Evolutionary conservation across 225 moss, liverwort and hornwort species (phyloP), one percentile per base, ranked within the genome.

Genomic region (Thuidium tamariscinum): DNA sequence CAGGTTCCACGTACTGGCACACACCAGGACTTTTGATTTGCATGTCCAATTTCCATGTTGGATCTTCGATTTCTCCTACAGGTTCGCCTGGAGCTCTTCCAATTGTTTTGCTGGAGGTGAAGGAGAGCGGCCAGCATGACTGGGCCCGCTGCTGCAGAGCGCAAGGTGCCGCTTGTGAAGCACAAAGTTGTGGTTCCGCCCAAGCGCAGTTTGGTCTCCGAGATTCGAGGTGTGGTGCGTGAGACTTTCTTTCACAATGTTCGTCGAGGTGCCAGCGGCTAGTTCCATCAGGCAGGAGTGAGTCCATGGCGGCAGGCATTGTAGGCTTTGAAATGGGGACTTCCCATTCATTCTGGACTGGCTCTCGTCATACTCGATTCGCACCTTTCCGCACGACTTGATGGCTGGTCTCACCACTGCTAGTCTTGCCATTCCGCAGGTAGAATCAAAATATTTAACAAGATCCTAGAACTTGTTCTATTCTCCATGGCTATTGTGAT

Each of bases 341-440:
- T 95, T 71, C 94, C 97, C 10, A 92, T n/a, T n/a, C n/a, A n/a
- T 97, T 59, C 19, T 96, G 55, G 73, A 94, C 9, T 96, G 97
- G 97, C 75, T 90, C 39, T 90, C 90, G 41, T 89, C 87, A 41
- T 95, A 97, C 90, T 86, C 92, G 30, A 71, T 26, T 16, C 70
- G 32, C 10, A 7, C 34, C 41, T 85, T 97, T 20, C 64, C 39
- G 63, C 90, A 90, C 16, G 97, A 96, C 74, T 76, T 96, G 49
- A 10, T 95, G 54, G 95, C 95, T 16, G 96, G 96, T 11, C 82
- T 96, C 37, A 95, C 96, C 16, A 94, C 92, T 52, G 96, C 97
- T 13, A 93, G 95, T 52, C 93, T 97, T 41, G 96, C 97, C 30
- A 52, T 96, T 70, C 42, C 42, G 42, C 42, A 70, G 70, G 70